phyloP scores from a whole-genome alignment of 2,329 filamentous ascomycete genomes.

The Myriosclerotinia duriaeana region DNA sequence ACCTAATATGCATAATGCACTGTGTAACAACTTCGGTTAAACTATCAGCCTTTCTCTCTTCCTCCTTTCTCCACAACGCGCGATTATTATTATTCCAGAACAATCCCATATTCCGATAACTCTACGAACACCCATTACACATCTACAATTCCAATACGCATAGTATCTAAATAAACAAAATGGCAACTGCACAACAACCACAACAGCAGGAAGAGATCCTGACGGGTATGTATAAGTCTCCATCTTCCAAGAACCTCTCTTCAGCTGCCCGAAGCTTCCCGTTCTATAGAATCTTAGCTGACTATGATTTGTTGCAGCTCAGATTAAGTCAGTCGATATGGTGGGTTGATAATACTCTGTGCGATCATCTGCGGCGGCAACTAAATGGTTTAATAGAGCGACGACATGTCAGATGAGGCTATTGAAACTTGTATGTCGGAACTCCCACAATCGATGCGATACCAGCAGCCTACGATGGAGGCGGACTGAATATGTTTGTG shows the following conservation, averaged over 20 bases:
- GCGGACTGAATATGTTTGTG: constrained; percentile 1
- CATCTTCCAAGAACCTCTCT: background rate
- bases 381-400: constrained; percentile 61
- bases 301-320: constrained; percentile 56
- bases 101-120: constrained; percentile 12
- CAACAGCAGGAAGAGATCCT: constrained; percentile 30
- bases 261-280: background rate
- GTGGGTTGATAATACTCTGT: constrained; percentile 52
- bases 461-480: constrained; percentile 47
- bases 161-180: constrained; percentile 35
- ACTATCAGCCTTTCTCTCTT: constrained; percentile 24
- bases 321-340: constrained; percentile 99
- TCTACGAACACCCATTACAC: constrained; percentile 4
- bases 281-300: constrained; percentile 22
- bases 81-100: constrained; percentile 18
- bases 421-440: constrained; percentile 84
- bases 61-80: constrained; percentile 19
- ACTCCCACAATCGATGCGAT: constrained; percentile 41
- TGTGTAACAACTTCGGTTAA: constrained; percentile 24
- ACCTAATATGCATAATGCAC: background rate
- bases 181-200: constrained; percentile 36
- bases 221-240: constrained; percentile 13
- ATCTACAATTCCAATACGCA: background rate
- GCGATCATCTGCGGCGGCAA: constrained; percentile 14
- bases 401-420: constrained; percentile 94